Evolutionary conservation across 116 monocot species (phyloP).

Genomic region (Posidonia oceanica): DNA sequence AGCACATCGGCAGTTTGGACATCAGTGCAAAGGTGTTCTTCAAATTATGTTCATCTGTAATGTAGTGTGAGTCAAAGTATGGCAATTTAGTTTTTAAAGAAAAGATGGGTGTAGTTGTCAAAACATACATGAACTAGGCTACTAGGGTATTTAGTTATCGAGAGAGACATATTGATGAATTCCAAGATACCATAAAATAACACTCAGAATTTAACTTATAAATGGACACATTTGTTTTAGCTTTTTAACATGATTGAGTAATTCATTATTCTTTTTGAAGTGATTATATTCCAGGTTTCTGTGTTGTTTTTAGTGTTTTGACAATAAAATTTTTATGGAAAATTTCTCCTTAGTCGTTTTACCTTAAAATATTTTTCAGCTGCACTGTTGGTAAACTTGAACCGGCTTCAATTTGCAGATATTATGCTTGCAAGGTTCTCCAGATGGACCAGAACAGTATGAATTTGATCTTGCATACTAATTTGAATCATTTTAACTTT

Average conservation of each 20-base stretch:
- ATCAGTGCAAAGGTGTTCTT: too few relatives aligned
- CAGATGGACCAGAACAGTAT: slow-evolving; percentile 99
- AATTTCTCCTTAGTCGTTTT: too few relatives aligned
- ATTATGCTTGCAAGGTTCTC: slow-evolving; percentile 93
- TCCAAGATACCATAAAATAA: not conserved
- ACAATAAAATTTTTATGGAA: not conserved
- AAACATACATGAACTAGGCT: not conserved
- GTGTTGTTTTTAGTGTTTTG: not conserved
- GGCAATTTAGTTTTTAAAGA: too few relatives aligned
- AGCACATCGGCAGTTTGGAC: too few relatives aligned
- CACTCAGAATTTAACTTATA: not conserved
- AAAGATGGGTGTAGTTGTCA: not conserved
- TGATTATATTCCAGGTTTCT: too few relatives aligned
- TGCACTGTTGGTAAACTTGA: not conserved
- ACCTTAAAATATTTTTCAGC: not conserved
- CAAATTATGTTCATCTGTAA: too few relatives aligned
- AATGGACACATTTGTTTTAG: not conserved
- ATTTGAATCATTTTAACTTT: slow-evolving; percentile 1
- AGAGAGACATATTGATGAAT: not conserved
- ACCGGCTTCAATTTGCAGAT: slow-evolving; percentile 38
- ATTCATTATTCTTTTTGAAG: too few relatives aligned
- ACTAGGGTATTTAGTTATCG: not conserved
- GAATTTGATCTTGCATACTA: slow-evolving; percentile 10
- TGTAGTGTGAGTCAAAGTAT: too few relatives aligned
- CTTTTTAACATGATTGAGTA: not conserved